These are phyloP conservation scores for Annulohypoxylon truncatum DNA, from an alignment of 2,329 filamentous ascomycete species.

Conservation along the genomic window DNA sequence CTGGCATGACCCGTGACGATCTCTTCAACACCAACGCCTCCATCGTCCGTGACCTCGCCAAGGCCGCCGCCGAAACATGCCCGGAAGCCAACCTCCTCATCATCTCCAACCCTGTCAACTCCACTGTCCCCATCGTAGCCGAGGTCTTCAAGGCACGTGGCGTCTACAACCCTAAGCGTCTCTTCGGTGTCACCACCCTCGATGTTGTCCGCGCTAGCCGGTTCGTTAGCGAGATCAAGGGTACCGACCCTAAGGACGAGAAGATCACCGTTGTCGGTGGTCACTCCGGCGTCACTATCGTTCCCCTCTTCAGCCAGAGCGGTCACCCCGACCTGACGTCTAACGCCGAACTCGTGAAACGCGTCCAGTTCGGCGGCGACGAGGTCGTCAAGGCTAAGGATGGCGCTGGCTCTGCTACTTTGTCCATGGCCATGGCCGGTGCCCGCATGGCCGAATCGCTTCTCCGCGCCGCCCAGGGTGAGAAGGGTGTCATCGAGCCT, in stretches of 20 bases:
- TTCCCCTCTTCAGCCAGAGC: conserved; percentile 96
- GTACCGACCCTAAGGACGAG: conserved; percentile 89
- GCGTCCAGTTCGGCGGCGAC: conserved; percentile 98
- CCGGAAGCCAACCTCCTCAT: conserved; percentile 96
- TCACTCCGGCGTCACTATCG: conserved; percentile 98
- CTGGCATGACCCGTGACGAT: conserved; percentile 99
- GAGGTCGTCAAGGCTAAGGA: conserved; percentile 99
- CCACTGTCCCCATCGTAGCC: conserved; percentile 95
- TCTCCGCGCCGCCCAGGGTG: conserved; percentile 90
- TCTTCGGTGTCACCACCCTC: conserved; percentile 99
- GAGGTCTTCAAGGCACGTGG: conserved; percentile 96
- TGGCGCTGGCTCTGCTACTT: conserved; percentile 94
- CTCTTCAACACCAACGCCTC: conserved; percentile 99
- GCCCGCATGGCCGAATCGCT: conserved; percentile 86
- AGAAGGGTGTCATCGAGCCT: conserved; percentile 95
- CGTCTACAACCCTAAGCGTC: conserved; percentile 99
- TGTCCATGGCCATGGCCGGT: conserved; percentile 99
- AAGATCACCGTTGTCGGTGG: conserved; percentile 96
- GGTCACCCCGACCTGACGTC: conserved; percentile 85
- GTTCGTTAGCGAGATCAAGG: conserved; percentile 96
- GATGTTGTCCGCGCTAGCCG: conserved; percentile 97
- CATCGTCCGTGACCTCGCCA: conserved; percentile 98
- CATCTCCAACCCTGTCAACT: conserved; percentile 99
- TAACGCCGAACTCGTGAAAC: conserved; percentile 84
- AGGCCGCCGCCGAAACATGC: conserved; percentile 87